Conservation (phyloP, 2,329 filamentous ascomycete species). For the Claviceps humidiphila region DNA sequence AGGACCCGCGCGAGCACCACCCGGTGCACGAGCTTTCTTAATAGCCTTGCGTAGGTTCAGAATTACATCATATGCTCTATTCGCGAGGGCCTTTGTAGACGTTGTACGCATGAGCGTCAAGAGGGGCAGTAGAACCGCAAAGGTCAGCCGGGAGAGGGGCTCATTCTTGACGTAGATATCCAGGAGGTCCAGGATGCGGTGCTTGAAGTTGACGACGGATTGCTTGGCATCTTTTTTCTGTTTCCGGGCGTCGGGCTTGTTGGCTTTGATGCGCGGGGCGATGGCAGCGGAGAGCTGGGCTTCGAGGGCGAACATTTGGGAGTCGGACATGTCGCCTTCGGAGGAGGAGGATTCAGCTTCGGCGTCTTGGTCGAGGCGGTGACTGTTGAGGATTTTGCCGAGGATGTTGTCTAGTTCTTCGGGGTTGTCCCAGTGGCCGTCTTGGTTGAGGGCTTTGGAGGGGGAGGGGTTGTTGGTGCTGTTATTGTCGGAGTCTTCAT, state of each 20-base stretch:
- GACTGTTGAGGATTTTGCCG: conserved; percentile 63
- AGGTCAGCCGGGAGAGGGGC: conserved; percentile 50
- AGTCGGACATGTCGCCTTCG: conserved; percentile 83
- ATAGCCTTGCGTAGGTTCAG: conserved; percentile 56
- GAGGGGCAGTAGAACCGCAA: conserved; percentile 62
- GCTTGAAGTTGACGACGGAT: conserved; percentile 88
- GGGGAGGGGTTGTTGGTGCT: conserved; percentile 21
- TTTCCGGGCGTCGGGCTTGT: conserved; percentile 55
- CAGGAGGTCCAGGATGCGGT: conserved; percentile 77
- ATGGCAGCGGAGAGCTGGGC: conserved; percentile 75
- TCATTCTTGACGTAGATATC: conserved; percentile 75
- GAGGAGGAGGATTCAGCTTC: conserved; percentile 43
- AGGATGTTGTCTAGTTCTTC: conserved; percentile 58
- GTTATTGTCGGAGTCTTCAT: conserved; percentile 17
- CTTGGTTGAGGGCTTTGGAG: conserved; percentile 17
- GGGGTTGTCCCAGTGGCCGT: conserved; percentile 27
- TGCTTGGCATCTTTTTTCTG: conserved; percentile 80
- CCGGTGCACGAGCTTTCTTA: conserved; percentile 36
- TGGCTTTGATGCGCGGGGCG: conserved; percentile 53
- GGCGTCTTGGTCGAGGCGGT: conserved; percentile 45
- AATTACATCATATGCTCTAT: conserved; percentile 61
- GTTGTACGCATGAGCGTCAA: conserved; percentile 67
- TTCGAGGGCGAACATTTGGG: conserved; percentile 86
- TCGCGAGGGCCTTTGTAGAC: conserved; percentile 58
- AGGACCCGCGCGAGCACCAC: no score